Evolutionary conservation across 148 eudicot species (phyloP).

Genomic region (Diospyros kaki): DNA sequence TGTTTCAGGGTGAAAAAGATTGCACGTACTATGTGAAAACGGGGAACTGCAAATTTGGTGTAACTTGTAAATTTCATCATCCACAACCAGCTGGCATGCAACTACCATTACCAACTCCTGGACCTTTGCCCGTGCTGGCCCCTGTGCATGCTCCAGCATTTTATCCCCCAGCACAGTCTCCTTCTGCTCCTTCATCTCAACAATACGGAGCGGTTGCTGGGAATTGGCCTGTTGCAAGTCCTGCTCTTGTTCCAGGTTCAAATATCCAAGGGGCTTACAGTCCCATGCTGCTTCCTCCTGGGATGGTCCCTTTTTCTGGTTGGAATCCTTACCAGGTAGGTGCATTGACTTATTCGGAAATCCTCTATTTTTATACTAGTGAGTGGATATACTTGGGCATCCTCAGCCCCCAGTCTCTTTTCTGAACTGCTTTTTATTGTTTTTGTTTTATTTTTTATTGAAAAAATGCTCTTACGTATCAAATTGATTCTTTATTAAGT

Average conservation of each 20-base stretch:
- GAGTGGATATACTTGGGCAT: background rate
- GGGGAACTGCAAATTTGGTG: slow-evolving; percentile 92
- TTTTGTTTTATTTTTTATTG: too few relatives aligned
- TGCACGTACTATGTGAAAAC: slow-evolving; percentile 83
- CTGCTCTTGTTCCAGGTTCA: slow-evolving; percentile 64
- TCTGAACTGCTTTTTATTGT: too few relatives aligned
- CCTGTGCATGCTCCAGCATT: slow-evolving; percentile 36
- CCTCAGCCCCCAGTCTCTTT: background rate
- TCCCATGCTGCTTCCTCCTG: slow-evolving; percentile 60
- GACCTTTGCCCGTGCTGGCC: slow-evolving; percentile 34
- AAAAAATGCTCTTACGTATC: background rate
- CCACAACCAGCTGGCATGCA: slow-evolving; percentile 64
- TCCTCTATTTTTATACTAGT: background rate
- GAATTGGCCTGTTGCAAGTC: slow-evolving; percentile 74
- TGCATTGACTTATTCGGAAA: background rate
- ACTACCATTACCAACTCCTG: slow-evolving; percentile 36
- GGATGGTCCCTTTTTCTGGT: slow-evolving; percentile 71
- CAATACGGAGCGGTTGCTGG: slow-evolving; percentile 62
- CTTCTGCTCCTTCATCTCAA: slow-evolving; percentile 54
- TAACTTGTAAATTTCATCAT: slow-evolving; percentile 93
- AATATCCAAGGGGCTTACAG: slow-evolving; percentile 76
- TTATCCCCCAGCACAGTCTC: slow-evolving; percentile 47
- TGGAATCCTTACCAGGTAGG: slow-evolving; percentile 90
- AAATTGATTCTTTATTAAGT: slow-evolving; percentile 2
- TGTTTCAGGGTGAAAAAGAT: slow-evolving; percentile 87